These are phyloP conservation scores for Ilyonectria robusta DNA, from an alignment of 2,329 filamentous ascomycete species.

Conservation along the genomic window DNA sequence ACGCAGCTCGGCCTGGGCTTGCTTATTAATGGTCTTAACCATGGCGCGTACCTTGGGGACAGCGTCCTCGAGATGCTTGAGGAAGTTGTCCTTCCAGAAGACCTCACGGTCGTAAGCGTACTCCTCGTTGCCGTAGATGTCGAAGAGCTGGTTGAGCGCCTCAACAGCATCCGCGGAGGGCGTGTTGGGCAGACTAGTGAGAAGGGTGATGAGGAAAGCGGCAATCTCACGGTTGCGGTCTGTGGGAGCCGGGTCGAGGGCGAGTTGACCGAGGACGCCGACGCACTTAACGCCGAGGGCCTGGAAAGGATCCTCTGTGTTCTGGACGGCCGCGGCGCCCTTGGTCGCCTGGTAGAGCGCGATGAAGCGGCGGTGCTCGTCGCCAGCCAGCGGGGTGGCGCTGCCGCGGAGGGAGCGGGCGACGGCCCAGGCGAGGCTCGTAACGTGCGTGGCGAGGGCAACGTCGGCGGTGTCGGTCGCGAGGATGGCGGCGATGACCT, in stretches of 20 bases:
- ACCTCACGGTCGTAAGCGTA: constrained; percentile 72
- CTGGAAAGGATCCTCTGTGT: constrained; percentile 70
- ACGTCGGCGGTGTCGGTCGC: constrained; percentile 74
- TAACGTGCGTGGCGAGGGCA: constrained; percentile 72
- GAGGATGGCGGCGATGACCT: constrained; percentile 70
- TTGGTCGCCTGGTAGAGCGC: constrained; percentile 74
- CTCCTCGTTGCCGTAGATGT: constrained; percentile 75
- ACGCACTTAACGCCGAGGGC: constrained; percentile 76
- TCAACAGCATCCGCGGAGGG: constrained; percentile 73
- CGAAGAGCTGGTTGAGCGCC: constrained; percentile 76
- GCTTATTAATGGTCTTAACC: constrained; percentile 74
- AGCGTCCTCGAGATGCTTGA: constrained; percentile 70
- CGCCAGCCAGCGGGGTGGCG: constrained; percentile 61
- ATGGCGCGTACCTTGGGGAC: constrained; percentile 68
- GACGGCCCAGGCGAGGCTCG: constrained; percentile 76
- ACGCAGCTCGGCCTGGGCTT: constrained; percentile 69
- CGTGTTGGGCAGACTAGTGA: constrained; percentile 64
- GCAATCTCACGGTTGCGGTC: constrained; percentile 74
- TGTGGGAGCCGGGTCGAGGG: constrained; percentile 67
- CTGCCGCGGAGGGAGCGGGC: constrained; percentile 67
- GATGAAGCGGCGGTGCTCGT: constrained; percentile 75
- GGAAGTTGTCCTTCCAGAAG: constrained; percentile 74
- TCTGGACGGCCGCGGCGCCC: constrained; percentile 45
- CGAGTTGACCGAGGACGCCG: constrained; percentile 76
- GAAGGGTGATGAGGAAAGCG: constrained; percentile 71